A percentile compares a stretch with the other conserved stretches of the same genome.
Conservation (phyloP, 1,284 basidiomycete genomes). For the Apiotrichum porosum region DNA sequence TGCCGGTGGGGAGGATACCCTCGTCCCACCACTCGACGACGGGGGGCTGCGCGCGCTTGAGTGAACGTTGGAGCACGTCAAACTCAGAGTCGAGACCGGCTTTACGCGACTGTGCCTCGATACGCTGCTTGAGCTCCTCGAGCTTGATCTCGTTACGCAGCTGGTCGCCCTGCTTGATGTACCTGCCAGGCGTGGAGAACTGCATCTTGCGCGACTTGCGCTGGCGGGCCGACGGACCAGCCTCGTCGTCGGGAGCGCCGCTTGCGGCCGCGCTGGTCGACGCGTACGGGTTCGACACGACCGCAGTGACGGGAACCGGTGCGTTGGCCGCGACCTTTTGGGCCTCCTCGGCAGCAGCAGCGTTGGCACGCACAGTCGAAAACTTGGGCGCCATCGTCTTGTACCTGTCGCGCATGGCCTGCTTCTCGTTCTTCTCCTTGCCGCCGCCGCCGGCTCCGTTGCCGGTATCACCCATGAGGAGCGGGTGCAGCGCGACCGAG, state of each 20-base stretch:
- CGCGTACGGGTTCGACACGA: constrained; percentile 64
- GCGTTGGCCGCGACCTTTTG: constrained; percentile 13
- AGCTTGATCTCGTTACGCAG: constrained; percentile 75
- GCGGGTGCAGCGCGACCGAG: constrained; percentile 71
- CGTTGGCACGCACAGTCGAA: constrained; percentile 73
- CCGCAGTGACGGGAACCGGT: constrained; percentile 16
- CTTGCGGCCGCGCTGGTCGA: constrained; percentile 50
- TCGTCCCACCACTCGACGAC: constrained; percentile 97
- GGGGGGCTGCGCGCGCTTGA: constrained; percentile 80
- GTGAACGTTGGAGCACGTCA: constrained; percentile 78
- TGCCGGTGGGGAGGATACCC: constrained; percentile 66
- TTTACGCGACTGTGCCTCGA: constrained; percentile 84
- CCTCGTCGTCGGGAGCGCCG: constrained; percentile 62
- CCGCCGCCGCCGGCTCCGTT: constrained; percentile 18
- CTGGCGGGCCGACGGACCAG: constrained; percentile 59
- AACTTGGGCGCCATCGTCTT: constrained; percentile 98
- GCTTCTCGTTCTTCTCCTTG: constrained; percentile 42
- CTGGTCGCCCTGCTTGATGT: constrained; percentile 75
- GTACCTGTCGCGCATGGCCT: constrained; percentile 54
- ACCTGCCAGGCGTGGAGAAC: constrained; percentile 88
- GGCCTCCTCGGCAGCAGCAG: constrained; percentile 14
- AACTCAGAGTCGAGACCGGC: constrained; percentile 91
- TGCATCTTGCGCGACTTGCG: constrained; percentile 59
- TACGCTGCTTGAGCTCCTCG: constrained; percentile 85
- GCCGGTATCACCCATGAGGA: constrained; percentile 61